A percentile compares a stretch with the other conserved stretches of the same genome.
Conservation (phyloP, 148 eudicot species). For the Salicornia ramosissima region DNA sequence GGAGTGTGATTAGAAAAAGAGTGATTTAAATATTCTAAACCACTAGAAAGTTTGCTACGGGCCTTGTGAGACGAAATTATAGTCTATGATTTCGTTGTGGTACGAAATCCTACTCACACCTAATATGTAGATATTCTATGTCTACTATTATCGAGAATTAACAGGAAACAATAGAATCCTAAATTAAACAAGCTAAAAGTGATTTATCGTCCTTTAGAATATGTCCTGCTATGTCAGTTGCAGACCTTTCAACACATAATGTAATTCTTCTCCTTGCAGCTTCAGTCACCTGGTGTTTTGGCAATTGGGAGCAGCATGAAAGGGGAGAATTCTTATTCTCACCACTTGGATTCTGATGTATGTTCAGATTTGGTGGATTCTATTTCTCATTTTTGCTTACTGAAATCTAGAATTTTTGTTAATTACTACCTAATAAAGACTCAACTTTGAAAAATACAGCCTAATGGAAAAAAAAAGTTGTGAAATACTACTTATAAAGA, state of each 20-base stretch:
- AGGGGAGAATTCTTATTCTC: constrained; percentile 97
- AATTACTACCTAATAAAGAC: no score
- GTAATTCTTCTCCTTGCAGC: constrained; percentile 42
- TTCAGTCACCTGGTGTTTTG: constrained; percentile 95
- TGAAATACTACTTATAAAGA: no score
- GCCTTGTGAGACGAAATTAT: neutral
- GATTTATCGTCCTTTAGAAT: neutral
- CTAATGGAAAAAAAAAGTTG: no score
- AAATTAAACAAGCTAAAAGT: neutral
- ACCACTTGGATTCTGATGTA: constrained; percentile 98
- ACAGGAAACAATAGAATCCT: neutral
- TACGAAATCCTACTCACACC: neutral
- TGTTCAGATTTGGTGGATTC: constrained; percentile 24
- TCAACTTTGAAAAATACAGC: no score
- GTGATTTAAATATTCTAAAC: neutral
- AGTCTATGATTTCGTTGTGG: neutral
- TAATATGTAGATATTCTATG: neutral
- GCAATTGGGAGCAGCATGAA: constrained; percentile 98
- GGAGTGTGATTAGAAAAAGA: no score
- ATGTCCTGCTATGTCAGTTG: neutral
- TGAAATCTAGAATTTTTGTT: no score
- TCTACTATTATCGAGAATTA: neutral
- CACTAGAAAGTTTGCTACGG: neutral
- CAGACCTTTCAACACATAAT: constrained; percentile 9
- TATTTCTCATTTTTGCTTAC: no score